phyloP scores from a whole-genome alignment of 2,329 filamentous ascomycete genomes.

The Ophiostoma sp. region DNA sequence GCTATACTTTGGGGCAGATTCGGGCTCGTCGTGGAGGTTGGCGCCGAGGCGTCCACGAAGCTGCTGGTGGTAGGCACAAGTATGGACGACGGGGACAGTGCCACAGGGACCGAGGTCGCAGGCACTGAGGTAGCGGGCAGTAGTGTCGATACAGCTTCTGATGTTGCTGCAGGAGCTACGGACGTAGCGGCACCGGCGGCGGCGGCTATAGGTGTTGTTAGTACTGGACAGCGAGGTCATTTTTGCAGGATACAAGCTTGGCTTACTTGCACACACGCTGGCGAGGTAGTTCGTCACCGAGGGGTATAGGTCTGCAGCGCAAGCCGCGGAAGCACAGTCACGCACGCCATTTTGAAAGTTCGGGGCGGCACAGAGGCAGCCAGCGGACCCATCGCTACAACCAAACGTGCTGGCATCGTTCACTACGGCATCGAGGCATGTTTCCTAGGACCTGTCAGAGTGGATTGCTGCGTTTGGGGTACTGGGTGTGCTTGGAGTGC shows the following conservation, averaged over 20 bases:
- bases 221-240: neutral
- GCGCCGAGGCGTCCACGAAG: slow-evolving; percentile 6
- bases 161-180: slow-evolving; percentile 13
- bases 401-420: slow-evolving; percentile 21
- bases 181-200: neutral
- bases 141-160: slow-evolving; percentile 12
- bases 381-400: slow-evolving; percentile 20
- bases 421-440: slow-evolving; percentile 25
- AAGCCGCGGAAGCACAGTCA: slow-evolving; percentile 25
- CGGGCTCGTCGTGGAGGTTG: neutral
- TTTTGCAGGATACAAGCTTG: too few species aligned
- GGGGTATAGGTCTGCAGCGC: slow-evolving; percentile 24
- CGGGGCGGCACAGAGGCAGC: slow-evolving; percentile 26
- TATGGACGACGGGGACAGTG: neutral
- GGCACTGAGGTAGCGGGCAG: slow-evolving; percentile 13
- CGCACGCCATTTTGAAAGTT: slow-evolving; percentile 25
- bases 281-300: slow-evolving; percentile 25
- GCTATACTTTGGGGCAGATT: neutral
- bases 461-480: neutral
- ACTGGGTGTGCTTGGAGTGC: neutral
- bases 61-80: slow-evolving; percentile 6
- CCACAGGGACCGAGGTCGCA: neutral
- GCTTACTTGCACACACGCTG: slow-evolving; percentile 27
- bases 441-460: slow-evolving; percentile 24
- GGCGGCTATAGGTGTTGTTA: slow-evolving; percentile 9